Base-by-base conservation (phyloP, 768 basidiomycete genomes). In the Kwoniella sp. region DNA sequence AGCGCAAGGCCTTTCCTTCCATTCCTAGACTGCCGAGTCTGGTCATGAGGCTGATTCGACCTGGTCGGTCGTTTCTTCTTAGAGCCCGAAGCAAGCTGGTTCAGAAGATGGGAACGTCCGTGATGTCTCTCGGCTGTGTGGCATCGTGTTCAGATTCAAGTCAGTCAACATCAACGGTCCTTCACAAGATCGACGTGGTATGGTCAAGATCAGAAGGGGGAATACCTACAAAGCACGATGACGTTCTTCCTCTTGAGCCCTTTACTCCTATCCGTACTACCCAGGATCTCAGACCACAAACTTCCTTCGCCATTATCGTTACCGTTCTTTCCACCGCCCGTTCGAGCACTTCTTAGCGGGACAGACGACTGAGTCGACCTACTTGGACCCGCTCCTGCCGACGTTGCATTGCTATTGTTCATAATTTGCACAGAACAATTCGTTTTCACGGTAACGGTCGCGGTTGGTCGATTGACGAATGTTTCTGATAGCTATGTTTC, bases 281-380 rank as follows among this genome's bases (percentile, higher is more conserved):
- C 88, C 4, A 98, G 85, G 71, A 98, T 97, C 13, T 91, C 90
- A 2, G 88, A 90, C 95, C 95, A 98, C 45, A 97, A 83, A 51
- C 62, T 63, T 72, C 94, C 90, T 25, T 23, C 55, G 31, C 55
- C 53, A n/a, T 28, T 53, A 23, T 23, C 26, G 17, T 22, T 53
- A 8, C 29, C 53, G 20, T n/a, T 54, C 53, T 8, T 13, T 9
- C 30, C 51, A 2, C 48, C 31, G n/a, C 20, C 41, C 4, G 17
- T 17, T 22, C 51, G 58, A 25, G 26, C 20, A 23, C 13, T 52
- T 9, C 9, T 29, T 20, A 25, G 20, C n/a, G 4, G 31, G 15
- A n/a, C 29, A 51, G 50, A 22, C 2, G 48, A 34, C 22, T 48
- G 58, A n/a, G 48, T 41, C 28, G 61, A 41, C 41, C 61, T 54